Percentiles rank a stretch among this genome's conserved stretches.
These are phyloP conservation scores for Desmodesmus armatus DNA, from an alignment of 139 green algal genomes.

Conservation along the genomic window DNA sequence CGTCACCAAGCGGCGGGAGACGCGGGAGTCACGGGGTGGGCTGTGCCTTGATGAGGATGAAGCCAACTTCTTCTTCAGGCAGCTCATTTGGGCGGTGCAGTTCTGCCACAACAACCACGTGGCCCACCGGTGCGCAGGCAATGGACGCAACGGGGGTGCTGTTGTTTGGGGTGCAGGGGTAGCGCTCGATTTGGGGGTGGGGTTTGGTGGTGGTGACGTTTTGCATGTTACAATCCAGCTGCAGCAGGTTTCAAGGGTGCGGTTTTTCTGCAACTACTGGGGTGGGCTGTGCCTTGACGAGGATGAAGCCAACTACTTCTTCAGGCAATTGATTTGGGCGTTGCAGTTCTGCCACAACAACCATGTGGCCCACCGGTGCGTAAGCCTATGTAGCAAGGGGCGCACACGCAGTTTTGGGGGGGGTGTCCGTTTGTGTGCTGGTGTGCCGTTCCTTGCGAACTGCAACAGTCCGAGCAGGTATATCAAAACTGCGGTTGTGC, in stretches of 20 bases:
- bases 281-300: slow-evolving; percentile 68
- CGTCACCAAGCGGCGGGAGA: slow-evolving; percentile 65
- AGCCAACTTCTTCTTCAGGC: slow-evolving; percentile 77
- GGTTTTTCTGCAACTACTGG: slow-evolving; percentile 74
- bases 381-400: too few relatives aligned
- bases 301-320: slow-evolving; percentile 74
- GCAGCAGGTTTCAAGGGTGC: slow-evolving; percentile 56
- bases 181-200: neutral
- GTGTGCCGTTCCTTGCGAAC: too few relatives aligned
- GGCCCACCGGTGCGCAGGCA: slow-evolving; percentile 69
- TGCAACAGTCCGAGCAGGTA: too few relatives aligned
- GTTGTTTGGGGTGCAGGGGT: neutral
- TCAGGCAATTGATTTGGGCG: slow-evolving; percentile 88
- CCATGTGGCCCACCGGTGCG: slow-evolving; percentile 83
- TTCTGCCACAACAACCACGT: slow-evolving; percentile 92
- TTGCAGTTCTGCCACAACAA: slow-evolving; percentile 90
- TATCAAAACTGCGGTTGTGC: slow-evolving; percentile 90
- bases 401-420: too few relatives aligned
- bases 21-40: slow-evolving; percentile 44
- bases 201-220: too few relatives aligned
- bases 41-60: slow-evolving; percentile 75
- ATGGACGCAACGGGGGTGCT: neutral
- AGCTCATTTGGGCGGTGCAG: slow-evolving; percentile 87
- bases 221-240: slow-evolving; percentile 59
- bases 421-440: too few relatives aligned